Evolutionary conservation across 257 asterid species (phyloP).

Genomic region (Ilex asprella): DNA sequence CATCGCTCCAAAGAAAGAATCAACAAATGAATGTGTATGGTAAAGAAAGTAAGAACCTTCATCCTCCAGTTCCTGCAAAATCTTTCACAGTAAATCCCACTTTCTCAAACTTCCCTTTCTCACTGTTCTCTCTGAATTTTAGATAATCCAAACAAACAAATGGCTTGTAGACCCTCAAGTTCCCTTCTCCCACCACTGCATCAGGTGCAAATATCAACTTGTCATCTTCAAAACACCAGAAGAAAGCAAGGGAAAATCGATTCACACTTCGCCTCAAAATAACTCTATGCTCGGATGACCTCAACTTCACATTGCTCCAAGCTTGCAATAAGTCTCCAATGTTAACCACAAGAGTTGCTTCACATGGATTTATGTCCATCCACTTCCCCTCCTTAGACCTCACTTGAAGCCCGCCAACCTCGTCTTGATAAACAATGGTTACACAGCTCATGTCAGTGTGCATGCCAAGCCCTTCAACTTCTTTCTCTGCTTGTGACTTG

Average conservation of each 20-base stretch:
- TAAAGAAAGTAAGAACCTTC: not conserved
- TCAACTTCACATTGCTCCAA: conserved; percentile 50
- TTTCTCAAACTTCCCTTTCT: conserved; percentile 56
- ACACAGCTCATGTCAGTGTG: conserved; percentile 84
- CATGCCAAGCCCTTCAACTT: conserved; percentile 65
- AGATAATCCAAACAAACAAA: conserved; percentile 47
- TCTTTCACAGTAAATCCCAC: conserved; percentile 50
- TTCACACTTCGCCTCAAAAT: conserved; percentile 23
- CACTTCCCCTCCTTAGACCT: conserved; percentile 60
- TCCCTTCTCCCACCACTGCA: conserved; percentile 37
- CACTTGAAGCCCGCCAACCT: conserved; percentile 66
- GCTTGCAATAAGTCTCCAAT: conserved; percentile 67
- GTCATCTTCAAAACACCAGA: conserved; percentile 57
- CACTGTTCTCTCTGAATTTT: conserved; percentile 46
- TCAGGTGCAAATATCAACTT: conserved; percentile 37
- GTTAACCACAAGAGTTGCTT: conserved; percentile 44
- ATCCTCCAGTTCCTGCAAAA: conserved; percentile 43
- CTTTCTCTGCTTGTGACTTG: conserved; percentile 19
- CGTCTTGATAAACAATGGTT: conserved; percentile 56
- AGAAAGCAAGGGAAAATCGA: conserved; percentile 57
- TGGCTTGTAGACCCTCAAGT: conserved; percentile 44
- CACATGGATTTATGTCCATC: conserved; percentile 51
- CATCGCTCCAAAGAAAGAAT: no score
- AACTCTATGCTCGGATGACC: conserved; percentile 60
- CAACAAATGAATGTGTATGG: not conserved